These are phyloP conservation scores for Durio zibethinus DNA, from an alignment of 345 rosid species.

Conservation along the genomic window DNA sequence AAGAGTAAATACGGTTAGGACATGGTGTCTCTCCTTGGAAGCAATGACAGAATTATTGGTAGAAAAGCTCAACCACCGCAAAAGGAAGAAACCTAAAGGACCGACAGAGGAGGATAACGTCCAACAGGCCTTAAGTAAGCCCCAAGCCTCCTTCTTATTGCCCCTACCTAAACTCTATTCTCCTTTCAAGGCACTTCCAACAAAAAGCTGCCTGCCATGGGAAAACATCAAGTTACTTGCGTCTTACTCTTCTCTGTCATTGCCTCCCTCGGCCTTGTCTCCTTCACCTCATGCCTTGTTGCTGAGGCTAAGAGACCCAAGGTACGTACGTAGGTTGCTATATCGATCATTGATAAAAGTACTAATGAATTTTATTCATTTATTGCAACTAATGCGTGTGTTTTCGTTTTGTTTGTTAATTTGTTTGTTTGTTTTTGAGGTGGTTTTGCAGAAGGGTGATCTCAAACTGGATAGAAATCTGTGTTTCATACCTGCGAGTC, in stretches of 20 bases:
- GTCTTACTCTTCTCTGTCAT: conserved; percentile 15
- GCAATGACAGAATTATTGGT: conserved; percentile 26
- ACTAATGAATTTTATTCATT: neutral
- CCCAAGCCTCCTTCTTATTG: conserved; percentile 20
- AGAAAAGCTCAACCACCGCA: conserved; percentile 23
- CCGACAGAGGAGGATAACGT: neutral
- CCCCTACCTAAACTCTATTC: neutral
- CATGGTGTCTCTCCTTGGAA: conserved; percentile 31
- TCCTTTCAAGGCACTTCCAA: neutral
- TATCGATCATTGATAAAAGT: neutral
- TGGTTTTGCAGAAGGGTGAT: conserved; percentile 47
- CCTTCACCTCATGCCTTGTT: conserved; percentile 49
- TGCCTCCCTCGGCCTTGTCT: conserved; percentile 44
- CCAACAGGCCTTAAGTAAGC: too few species aligned
- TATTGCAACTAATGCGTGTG: neutral
- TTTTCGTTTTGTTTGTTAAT: neutral
- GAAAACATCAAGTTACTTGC: conserved; percentile 21
- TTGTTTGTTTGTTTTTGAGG: neutral
- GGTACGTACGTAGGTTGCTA: conserved; percentile 43
- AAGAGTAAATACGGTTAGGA: neutral
- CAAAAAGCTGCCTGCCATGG: conserved; percentile 21
- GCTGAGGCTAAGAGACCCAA: conserved; percentile 65
- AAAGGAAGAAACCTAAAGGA: neutral
- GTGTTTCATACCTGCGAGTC: conserved; percentile 53
- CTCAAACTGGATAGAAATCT: conserved; percentile 52